Evolutionary conservation across 2,329 filamentous ascomycete species (phyloP).

Genomic region (Paecilomyces variotii): DNA sequence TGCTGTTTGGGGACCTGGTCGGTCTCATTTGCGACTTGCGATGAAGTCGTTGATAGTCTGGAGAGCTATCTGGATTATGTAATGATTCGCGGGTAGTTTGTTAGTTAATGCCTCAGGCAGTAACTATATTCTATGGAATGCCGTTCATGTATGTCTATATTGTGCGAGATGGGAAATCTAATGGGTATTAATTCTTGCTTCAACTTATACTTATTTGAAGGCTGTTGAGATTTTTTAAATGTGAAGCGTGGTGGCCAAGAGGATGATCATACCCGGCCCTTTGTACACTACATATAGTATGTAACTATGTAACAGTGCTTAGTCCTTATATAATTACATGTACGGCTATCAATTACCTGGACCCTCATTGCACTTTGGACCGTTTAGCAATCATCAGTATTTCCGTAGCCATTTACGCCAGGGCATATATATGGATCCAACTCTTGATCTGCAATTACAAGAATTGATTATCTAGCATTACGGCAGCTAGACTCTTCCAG

Average conservation of each 20-base stretch:
- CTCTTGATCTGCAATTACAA: constrained; percentile 17
- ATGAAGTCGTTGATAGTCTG: constrained; percentile 1
- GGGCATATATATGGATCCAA: constrained; percentile 20
- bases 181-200: too few species aligned
- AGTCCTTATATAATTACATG: constrained; percentile 4
- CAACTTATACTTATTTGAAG: too few species aligned
- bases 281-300: too few species aligned
- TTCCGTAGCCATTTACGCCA: constrained; percentile 31
- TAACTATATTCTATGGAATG: neutral
- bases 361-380: constrained; percentile 18
- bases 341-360: constrained; percentile 24
- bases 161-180: too few species aligned
- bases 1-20: neutral
- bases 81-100: neutral
- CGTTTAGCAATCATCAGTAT: constrained; percentile 23
- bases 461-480: constrained; percentile 26
- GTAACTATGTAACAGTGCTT: too few species aligned
- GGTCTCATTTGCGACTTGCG: neutral
- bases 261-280: too few species aligned
- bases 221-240: too few species aligned
- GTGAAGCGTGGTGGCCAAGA: too few species aligned
- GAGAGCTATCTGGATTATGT: constrained; percentile 6
- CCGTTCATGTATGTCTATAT: too few species aligned
- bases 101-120: neutral
- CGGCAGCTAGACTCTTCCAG: too few species aligned